These are phyloP conservation scores for Neurospora intermedia DNA, from an alignment of 495 filamentous ascomycete genomes.

Conservation along the genomic window DNA sequence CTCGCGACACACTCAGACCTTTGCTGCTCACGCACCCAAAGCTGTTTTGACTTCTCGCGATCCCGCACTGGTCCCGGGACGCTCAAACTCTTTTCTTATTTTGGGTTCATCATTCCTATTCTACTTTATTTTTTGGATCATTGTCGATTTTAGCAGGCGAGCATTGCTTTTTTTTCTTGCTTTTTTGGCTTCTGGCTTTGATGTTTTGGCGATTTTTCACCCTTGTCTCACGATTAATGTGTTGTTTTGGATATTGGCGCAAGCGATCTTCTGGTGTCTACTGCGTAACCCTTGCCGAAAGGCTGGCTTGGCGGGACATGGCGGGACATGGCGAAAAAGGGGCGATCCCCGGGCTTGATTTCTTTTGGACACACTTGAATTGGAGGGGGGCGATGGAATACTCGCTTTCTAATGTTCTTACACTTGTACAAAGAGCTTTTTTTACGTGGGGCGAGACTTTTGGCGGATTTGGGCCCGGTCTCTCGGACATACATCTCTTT, in stretches of 20 bases:
- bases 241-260: slow-evolving; percentile 14
- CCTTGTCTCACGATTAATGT: neutral
- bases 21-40: slow-evolving; percentile 27
- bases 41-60: slow-evolving; percentile 17
- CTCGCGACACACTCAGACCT: slow-evolving; percentile 27
- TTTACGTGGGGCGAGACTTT: neutral
- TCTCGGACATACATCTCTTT: neutral
- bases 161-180: slow-evolving; percentile 15
- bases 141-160: slow-evolving; percentile 21
- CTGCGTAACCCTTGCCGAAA: slow-evolving; percentile 13
- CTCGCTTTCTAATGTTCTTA: neutral
- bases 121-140: slow-evolving; percentile 5
- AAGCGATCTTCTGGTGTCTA: slow-evolving; percentile 16
- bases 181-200: slow-evolving; percentile 16
- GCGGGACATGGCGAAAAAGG: slow-evolving; percentile 13
- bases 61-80: slow-evolving; percentile 11
- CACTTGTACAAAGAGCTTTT: neutral
- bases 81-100: slow-evolving; percentile 10
- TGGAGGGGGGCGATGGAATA: neutral
- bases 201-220: slow-evolving; percentile 9
- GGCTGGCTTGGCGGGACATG: slow-evolving; percentile 5
- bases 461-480: neutral
- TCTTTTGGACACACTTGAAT: slow-evolving; percentile 6
- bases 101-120: slow-evolving; percentile 9
- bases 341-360: slow-evolving; percentile 4